Base-by-base conservation (phyloP, 148 eudicot species). In the Selenicereus undatus region DNA sequence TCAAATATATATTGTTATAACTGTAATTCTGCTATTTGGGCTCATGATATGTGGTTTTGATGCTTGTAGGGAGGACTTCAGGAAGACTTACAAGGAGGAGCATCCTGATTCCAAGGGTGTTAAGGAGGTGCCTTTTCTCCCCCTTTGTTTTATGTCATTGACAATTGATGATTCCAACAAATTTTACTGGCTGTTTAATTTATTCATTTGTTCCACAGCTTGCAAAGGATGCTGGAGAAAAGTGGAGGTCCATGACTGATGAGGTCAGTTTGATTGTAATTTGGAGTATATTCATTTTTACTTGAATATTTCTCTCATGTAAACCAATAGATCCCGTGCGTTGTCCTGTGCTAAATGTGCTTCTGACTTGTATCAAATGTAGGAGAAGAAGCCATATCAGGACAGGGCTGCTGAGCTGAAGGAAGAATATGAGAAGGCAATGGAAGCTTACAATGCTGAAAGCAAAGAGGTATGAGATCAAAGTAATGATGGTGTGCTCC, bases 141-240 rank as follows among this genome's bases (percentile, higher is more conserved):
- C 68, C 13, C 68, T 64, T 22, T 11, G 12, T 24, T 71, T 0
- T 48, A 39, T 39, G 3, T 12, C 52, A 10, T 48, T 48, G 14
- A 48, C 12, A 48, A 48, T 48, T 48, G 52, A 48, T 48, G 52
- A 48, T 48, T 48, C 52, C 12, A 12, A 12, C 52, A 48, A 48
- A 48, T 48, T 48, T 48, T 6, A 8, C 52, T 48, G 13, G 10
- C 2, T 48, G 13, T 48, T 10, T 9, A 22, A 9, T n/a, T 64
- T 64, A 22, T 0, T 5, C 65, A 60, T 64, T 56, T n/a, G 68
- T 10, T 64, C 5, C n/a, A 16, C 54, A 92, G 97, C 89, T 91
- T 86, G 95, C 93, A 6, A 94, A 92, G 81, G 98, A 90, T 65
- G 97, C 92, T 83, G 98, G 97, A 77, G 93, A 87, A 81, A 94